phyloP scores from a whole-genome alignment of 306 rosid species.

The Canavalia gladiata region DNA sequence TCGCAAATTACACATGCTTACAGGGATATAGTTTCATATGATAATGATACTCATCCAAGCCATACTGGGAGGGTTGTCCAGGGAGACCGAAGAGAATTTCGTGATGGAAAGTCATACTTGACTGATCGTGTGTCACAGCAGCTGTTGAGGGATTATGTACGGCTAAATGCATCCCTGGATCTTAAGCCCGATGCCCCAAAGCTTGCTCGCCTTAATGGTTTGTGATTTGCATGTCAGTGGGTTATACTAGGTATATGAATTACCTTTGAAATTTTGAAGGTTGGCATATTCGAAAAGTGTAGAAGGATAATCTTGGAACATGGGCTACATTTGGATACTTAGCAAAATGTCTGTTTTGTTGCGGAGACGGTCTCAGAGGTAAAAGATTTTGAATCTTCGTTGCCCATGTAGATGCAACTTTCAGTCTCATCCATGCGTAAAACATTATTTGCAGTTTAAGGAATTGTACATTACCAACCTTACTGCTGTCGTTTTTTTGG shows the following conservation, averaged over 20 bases:
- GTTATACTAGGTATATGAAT: slow-evolving; percentile 1
- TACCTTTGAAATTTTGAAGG: slow-evolving; percentile 20
- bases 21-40: slow-evolving; percentile 52
- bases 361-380: neutral
- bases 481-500: slow-evolving; percentile 19
- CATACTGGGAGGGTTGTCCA: slow-evolving; percentile 53
- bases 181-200: slow-evolving; percentile 43
- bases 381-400: neutral
- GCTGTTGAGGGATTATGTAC: slow-evolving; percentile 61
- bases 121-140: slow-evolving; percentile 71
- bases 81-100: slow-evolving; percentile 51
- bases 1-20: slow-evolving; percentile 57
- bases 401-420: slow-evolving; percentile 40
- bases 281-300: neutral
- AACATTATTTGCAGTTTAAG: slow-evolving; percentile 43
- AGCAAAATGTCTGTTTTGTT: slow-evolving; percentile 7
- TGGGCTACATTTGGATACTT: neutral
- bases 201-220: slow-evolving; percentile 46
- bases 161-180: slow-evolving; percentile 54
- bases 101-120: slow-evolving; percentile 57
- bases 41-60: slow-evolving; percentile 54
- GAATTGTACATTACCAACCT: slow-evolving; percentile 36
- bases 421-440: slow-evolving; percentile 29
- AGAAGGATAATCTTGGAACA: neutral
- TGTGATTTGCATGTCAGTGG: slow-evolving; percentile 34